Conservation (phyloP, 2,329 filamentous ascomycete species). For the Diaporthe destruens region DNA sequence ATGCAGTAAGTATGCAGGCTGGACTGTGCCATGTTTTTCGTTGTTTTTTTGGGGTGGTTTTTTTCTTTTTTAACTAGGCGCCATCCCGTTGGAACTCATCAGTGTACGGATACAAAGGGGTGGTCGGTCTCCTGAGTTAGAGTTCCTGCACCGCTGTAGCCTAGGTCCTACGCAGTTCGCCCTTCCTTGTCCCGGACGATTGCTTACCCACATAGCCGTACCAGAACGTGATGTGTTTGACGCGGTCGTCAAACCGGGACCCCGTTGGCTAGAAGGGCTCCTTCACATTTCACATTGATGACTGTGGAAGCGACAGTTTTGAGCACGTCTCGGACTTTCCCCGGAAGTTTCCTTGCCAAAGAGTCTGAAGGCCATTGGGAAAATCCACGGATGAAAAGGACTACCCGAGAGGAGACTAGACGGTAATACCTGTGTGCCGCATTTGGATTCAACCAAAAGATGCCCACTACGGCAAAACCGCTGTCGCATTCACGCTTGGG, state of each 20-base stretch:
- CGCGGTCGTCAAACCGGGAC: conserved; percentile 18
- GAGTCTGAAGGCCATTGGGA: background rate
- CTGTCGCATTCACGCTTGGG: too few relatives aligned
- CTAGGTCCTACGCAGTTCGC: background rate
- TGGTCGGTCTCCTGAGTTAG: background rate
- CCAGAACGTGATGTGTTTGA: conserved; percentile 10
- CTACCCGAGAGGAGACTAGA: too few relatives aligned
- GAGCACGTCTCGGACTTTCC: background rate
- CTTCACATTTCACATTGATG: conserved; percentile 2
- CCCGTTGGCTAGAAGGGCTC: background rate
- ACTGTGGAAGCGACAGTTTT: background rate
- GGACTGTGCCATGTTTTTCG: too few relatives aligned
- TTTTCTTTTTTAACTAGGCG: too few relatives aligned
- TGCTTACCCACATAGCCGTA: background rate
- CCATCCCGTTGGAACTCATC: background rate
- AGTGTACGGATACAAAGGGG: too few relatives aligned
- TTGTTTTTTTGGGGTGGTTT: too few relatives aligned
- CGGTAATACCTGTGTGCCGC: background rate
- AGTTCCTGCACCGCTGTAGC: too few relatives aligned
- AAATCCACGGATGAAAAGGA: background rate
- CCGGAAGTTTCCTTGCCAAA: background rate
- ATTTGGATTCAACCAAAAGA: background rate
- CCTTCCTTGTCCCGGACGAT: background rate
- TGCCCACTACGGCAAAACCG: background rate
- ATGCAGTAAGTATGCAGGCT: too few relatives aligned